Evolutionary conservation across 192 early-diverging fungal species (phyloP).

Genomic region (Gryganskiella cystojenkinii): DNA sequence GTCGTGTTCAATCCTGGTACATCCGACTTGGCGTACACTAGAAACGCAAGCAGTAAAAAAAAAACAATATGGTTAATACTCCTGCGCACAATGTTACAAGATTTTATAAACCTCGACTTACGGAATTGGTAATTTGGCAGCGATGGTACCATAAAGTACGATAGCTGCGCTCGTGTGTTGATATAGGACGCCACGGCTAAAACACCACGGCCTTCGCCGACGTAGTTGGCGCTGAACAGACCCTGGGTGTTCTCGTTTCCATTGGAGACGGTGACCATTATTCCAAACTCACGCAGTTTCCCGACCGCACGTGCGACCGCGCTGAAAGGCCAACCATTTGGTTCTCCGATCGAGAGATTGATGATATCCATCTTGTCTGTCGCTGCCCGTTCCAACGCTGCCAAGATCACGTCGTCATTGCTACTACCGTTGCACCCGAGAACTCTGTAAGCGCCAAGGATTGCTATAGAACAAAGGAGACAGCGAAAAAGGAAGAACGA

Average conservation of each 20-base stretch:
- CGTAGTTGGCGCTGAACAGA: conserved; percentile 64
- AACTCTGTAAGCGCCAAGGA: conserved; percentile 80
- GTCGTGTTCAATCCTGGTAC: conserved; percentile 13
- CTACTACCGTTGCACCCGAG: conserved; percentile 78
- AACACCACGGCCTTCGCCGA: conserved; percentile 59
- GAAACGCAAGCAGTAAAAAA: background rate
- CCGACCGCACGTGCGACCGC: conserved; percentile 66
- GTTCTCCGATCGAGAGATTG: conserved; percentile 82
- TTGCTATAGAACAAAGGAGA: background rate
- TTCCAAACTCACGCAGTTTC: conserved; percentile 43
- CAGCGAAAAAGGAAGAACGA: too few species aligned
- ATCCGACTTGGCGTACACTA: conserved; percentile 11
- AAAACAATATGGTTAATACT: background rate
- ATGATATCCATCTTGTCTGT: conserved; percentile 79
- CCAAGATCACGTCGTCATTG: conserved; percentile 74
- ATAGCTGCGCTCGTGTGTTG: conserved; percentile 37
- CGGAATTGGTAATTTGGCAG: conserved; percentile 9
- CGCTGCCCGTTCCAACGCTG: conserved; percentile 77
- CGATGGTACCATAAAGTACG: conserved; percentile 34
- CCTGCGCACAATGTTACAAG: background rate
- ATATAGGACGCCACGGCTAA: conserved; percentile 68
- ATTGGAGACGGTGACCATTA: conserved; percentile 64
- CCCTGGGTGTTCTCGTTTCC: conserved; percentile 74
- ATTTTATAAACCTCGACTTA: conserved; percentile 10
- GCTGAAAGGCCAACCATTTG: conserved; percentile 65